Percentiles rank a stretch among this genome's conserved stretches.
Conservation (phyloP, 192 early-diverging fungal genomes). For the Mortierella antarctica region DNA sequence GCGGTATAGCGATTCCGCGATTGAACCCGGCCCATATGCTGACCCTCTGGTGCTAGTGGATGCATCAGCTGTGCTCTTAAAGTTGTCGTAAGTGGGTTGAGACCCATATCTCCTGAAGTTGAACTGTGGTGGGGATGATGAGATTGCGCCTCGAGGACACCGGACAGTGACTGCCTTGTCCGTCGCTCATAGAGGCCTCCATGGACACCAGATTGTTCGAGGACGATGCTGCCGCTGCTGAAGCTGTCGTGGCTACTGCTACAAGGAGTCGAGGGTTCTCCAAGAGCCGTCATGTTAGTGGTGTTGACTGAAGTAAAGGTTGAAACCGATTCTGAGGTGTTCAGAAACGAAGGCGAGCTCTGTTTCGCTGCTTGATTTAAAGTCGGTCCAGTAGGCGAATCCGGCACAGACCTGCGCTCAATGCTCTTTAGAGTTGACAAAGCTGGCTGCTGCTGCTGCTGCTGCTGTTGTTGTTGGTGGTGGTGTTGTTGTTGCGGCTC, state of each 20-base stretch:
- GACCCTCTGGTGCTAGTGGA: not conserved
- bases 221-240: conserved; percentile 17
- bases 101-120: not conserved
- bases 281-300: conserved; percentile 7
- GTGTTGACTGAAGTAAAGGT: conserved; percentile 33
- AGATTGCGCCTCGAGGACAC: conserved; percentile 12
- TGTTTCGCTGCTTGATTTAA: not conserved
- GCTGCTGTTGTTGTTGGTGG: not conserved
- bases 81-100: no score
- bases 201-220: not conserved
- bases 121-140: conserved; percentile 29
- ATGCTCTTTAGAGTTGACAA: not conserved
- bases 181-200: not conserved
- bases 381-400: not conserved
- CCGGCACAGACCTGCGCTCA: conserved; percentile 9
- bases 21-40: not conserved
- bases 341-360: not conserved
- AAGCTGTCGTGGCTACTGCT: conserved; percentile 27
- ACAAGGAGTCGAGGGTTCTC: conserved; percentile 5
- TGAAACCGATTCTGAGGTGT: conserved; percentile 9
- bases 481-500: not conserved
- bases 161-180: conserved; percentile 19
- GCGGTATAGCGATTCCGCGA: not conserved
- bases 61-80: not conserved
- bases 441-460: not conserved